Percentiles rank a stretch among this genome's conserved stretches.
These are phyloP conservation scores for Anthostomella pinea DNA, from an alignment of 2,329 filamentous ascomycete species.

Conservation along the genomic window DNA sequence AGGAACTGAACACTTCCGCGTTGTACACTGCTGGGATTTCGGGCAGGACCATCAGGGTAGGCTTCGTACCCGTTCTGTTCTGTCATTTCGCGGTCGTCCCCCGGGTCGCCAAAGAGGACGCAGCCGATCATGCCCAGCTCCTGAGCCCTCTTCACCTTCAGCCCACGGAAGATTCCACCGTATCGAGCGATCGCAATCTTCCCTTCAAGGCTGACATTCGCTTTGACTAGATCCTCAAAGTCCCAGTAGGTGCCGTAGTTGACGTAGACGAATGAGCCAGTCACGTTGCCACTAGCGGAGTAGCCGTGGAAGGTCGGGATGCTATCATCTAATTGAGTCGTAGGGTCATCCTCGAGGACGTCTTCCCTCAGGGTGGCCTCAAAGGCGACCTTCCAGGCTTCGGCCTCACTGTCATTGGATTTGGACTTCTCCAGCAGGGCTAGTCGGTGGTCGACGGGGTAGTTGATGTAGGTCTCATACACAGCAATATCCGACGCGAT, in stretches of 20 bases:
- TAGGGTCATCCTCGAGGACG: conserved; percentile 77
- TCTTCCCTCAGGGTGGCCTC: conserved; percentile 83
- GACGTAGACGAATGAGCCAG: conserved; percentile 79
- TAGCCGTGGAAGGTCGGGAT: conserved; percentile 95
- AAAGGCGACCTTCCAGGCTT: conserved; percentile 62
- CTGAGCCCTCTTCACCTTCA: conserved; percentile 91
- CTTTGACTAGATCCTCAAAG: conserved; percentile 74
- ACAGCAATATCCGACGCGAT: conserved; percentile 61
- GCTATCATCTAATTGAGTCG: conserved; percentile 66
- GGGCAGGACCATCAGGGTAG: conserved; percentile 83
- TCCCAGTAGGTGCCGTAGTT: conserved; percentile 89
- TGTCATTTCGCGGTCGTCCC: conserved; percentile 79
- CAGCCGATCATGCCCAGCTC: conserved; percentile 86
- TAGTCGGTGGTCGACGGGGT: conserved; percentile 68
- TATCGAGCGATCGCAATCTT: conserved; percentile 89
- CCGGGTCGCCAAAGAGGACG: conserved; percentile 83
- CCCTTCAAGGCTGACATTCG: conserved; percentile 72
- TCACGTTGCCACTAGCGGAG: conserved; percentile 88
- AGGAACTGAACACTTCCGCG: conserved; percentile 83
- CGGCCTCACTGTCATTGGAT: conserved; percentile 32
- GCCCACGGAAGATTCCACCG: conserved; percentile 79
- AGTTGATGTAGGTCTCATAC: conserved; percentile 78
- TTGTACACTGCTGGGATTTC: conserved; percentile 86
- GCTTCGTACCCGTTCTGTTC: conserved; percentile 74
- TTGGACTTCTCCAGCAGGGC: conserved; percentile 57